A percentile compares a stretch with the other conserved stretches of the same genome.
These are phyloP conservation scores for Sextonia rubra DNA, from an alignment of 164 flowering plant genomes.

Conservation along the genomic window DNA sequence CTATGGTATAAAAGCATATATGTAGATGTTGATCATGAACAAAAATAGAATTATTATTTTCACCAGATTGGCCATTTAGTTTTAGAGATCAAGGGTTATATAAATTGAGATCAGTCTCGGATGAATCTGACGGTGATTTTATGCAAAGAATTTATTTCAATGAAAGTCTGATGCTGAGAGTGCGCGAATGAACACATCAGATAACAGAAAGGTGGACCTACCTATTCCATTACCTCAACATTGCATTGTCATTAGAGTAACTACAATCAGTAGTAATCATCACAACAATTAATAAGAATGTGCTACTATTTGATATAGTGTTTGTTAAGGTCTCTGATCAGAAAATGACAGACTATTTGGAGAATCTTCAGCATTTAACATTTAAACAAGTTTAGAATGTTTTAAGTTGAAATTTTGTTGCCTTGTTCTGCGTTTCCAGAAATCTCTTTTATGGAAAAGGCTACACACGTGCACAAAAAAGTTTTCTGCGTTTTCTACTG, in stretches of 20 bases:
- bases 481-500: not conserved
- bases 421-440: not conserved
- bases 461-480: not conserved
- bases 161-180: not conserved
- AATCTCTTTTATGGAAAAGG: not conserved
- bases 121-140: too few relatives aligned
- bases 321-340: not conserved
- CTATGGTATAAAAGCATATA: too few relatives aligned
- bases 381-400: not conserved
- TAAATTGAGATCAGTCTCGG: too few relatives aligned
- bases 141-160: too few relatives aligned
- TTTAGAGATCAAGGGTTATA: too few relatives aligned
- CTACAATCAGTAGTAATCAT: not conserved
- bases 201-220: not conserved
- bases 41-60: too few relatives aligned
- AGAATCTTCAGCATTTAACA: not conserved
- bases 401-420: not conserved
- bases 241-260: not conserved
- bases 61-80: too few relatives aligned
- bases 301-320: not conserved
- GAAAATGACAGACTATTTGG: not conserved
- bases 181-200: not conserved
- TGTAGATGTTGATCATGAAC: too few relatives aligned
- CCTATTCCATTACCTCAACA: not conserved
- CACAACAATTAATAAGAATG: not conserved